Conservation (phyloP, 2,329 filamentous ascomycete genomes). For the Aotearoamyces nothofagi region DNA sequence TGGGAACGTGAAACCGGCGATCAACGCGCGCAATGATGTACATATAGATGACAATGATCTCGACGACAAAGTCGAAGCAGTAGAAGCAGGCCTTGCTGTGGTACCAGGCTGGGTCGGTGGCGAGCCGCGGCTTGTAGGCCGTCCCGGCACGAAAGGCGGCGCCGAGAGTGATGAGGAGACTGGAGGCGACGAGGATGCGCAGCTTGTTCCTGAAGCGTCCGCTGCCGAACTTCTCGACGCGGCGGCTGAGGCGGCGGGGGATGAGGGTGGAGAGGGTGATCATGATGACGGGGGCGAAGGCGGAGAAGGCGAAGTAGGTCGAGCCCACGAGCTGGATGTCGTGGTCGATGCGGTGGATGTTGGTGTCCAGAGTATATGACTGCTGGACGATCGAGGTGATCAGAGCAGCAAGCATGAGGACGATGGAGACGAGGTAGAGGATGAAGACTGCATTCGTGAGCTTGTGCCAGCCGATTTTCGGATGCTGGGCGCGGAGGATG, state of each 20-base stretch:
- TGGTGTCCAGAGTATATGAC: slow-evolving; percentile 47
- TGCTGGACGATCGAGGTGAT: slow-evolving; percentile 48
- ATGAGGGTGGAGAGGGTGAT: slow-evolving; percentile 30
- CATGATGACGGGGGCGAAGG: slow-evolving; percentile 51
- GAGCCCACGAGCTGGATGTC: slow-evolving; percentile 47
- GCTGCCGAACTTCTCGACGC: slow-evolving; percentile 48
- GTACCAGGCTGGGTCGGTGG: slow-evolving; percentile 48
- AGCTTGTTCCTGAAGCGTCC: slow-evolving; percentile 55
- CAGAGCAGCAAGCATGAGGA: slow-evolving; percentile 45
- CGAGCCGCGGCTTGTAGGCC: slow-evolving; percentile 33
- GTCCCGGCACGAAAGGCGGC: slow-evolving; percentile 42
- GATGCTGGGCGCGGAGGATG: slow-evolving; percentile 59
- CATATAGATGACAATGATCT: slow-evolving; percentile 52
- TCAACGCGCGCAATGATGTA: slow-evolving; percentile 60
- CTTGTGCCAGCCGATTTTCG: slow-evolving; percentile 52
- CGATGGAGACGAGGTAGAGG: slow-evolving; percentile 40
- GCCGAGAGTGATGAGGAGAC: slow-evolving; percentile 48
- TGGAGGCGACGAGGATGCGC: slow-evolving; percentile 41
- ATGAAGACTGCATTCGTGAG: slow-evolving; percentile 36
- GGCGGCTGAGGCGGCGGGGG: slow-evolving; percentile 20
- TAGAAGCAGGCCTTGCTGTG: slow-evolving; percentile 63
- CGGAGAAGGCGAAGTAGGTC: slow-evolving; percentile 46
- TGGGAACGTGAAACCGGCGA: slow-evolving; percentile 57
- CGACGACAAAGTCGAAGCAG: slow-evolving; percentile 61
- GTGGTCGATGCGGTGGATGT: slow-evolving; percentile 35